phyloP scores from a whole-genome alignment of 495 filamentous ascomycete species.

The Neurospora sp. region DNA sequence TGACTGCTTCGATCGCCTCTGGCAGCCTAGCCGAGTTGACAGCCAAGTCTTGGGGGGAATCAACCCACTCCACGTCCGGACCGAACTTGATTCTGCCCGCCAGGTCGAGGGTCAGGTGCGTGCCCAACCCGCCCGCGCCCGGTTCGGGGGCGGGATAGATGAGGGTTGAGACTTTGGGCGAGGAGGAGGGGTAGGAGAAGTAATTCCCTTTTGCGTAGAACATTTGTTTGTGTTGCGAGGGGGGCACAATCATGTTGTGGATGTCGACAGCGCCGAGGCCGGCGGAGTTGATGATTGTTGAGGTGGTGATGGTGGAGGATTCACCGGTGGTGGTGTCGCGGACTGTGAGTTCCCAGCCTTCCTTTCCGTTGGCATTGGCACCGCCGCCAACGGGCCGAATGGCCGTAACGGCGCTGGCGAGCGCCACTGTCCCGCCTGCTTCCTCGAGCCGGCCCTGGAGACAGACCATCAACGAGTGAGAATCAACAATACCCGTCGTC shows the following conservation, averaged over 20 bases:
- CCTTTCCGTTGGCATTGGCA: conserved; percentile 35
- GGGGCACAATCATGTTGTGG: conserved; percentile 72
- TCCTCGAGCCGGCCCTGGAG: conserved; percentile 69
- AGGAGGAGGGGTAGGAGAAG: conserved; percentile 66
- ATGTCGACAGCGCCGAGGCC: conserved; percentile 68
- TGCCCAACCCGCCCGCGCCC: conserved; percentile 76
- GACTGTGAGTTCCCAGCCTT: conserved; percentile 33
- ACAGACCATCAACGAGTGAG: conserved; percentile 70
- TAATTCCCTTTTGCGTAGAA: conserved; percentile 94
- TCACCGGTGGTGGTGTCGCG: conserved; percentile 35
- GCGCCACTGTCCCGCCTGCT: conserved; percentile 59
- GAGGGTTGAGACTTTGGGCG: conserved; percentile 59
- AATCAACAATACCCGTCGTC: conserved; percentile 85
- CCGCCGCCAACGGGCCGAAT: conserved; percentile 51
- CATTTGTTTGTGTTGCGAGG: conserved; percentile 43
- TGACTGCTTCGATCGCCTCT: conserved; percentile 64
- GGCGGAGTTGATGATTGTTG: conserved; percentile 75
- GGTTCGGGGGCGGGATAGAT: conserved; percentile 79
- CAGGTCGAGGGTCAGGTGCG: conserved; percentile 88
- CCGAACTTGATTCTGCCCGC: conserved; percentile 81
- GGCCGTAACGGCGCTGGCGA: conserved; percentile 49
- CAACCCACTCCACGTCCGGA: conserved; percentile 91
- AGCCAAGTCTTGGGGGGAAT: conserved; percentile 26
- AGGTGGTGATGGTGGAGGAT: conserved; percentile 52
- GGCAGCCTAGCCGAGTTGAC: conserved; percentile 47